These are phyloP conservation scores for Grosmannia clavigera DNA, from an alignment of 2,329 filamentous ascomycete genomes.

Conservation along the genomic window DNA sequence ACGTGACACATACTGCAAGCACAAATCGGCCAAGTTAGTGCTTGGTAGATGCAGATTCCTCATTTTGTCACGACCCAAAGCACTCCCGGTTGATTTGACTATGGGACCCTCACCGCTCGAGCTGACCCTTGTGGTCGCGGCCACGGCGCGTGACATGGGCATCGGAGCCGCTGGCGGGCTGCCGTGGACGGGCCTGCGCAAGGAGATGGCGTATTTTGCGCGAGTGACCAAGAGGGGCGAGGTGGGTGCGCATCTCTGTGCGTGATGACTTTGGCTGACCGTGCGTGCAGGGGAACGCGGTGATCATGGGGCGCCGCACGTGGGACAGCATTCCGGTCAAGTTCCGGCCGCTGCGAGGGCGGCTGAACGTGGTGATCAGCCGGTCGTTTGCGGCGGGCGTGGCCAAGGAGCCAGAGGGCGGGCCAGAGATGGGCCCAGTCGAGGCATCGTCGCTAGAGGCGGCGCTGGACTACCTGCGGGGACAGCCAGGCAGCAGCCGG, in stretches of 20 bases:
- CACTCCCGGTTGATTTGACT: not conserved
- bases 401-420: conserved; percentile 5
- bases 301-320: conserved; percentile 96
- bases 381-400: conserved; percentile 27
- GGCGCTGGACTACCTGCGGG: conserved; percentile 33
- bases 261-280: not conserved
- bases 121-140: conserved; percentile 86
- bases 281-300: conserved; percentile 42
- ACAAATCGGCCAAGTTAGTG: not conserved
- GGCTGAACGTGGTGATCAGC: conserved; percentile 74
- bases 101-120: conserved; percentile 27
- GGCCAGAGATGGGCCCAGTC: conserved; percentile 30
- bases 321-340: conserved; percentile 78
- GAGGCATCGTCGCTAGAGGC: conserved; percentile 45
- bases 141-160: conserved; percentile 69
- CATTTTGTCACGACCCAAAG: not conserved
- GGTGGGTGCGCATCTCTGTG: not conserved
- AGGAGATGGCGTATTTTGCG: conserved; percentile 93
- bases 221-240: conserved; percentile 64
- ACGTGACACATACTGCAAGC: not conserved
- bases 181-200: conserved; percentile 79
- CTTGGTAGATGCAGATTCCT: not conserved
- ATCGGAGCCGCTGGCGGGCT: conserved; percentile 70
- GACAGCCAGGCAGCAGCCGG: conserved; percentile 28
- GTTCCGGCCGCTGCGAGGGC: conserved; percentile 67